A percentile compares a stretch with the other conserved stretches of the same genome.
These are phyloP conservation scores for Talaromyces nanjingensis DNA, from an alignment of 495 filamentous ascomycete species.

Conservation along the genomic window DNA sequence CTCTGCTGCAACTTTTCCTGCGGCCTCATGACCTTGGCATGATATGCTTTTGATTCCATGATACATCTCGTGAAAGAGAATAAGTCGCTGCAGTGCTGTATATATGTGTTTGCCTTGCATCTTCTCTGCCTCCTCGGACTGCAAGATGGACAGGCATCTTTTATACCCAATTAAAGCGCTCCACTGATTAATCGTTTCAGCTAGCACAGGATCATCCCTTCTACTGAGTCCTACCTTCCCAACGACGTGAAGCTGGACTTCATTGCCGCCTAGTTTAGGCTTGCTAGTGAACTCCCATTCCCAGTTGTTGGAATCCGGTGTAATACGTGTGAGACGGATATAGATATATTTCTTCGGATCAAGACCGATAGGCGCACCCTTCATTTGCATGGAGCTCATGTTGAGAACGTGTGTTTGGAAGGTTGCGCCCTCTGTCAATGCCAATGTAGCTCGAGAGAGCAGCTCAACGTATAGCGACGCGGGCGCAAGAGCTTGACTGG, in stretches of 20 bases:
- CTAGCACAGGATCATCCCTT: slow-evolving; percentile 16
- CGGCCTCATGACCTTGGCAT: slow-evolving; percentile 18
- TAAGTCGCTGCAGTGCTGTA: slow-evolving; percentile 1
- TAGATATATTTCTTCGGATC: slow-evolving; percentile 6
- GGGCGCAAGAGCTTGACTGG: slow-evolving; percentile 27
- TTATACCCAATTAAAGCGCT: slow-evolving; percentile 32
- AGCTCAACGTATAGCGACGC: slow-evolving; percentile 39
- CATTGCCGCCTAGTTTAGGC: not conserved
- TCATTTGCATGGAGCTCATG: slow-evolving; percentile 9
- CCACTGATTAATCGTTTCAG: slow-evolving; percentile 33
- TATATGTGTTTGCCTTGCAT: slow-evolving; percentile 9
- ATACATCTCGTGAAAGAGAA: slow-evolving; percentile 8
- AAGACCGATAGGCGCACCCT: slow-evolving; percentile 5
- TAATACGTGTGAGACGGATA: slow-evolving; percentile 2
- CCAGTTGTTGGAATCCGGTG: not conserved
- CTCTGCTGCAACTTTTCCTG: slow-evolving; percentile 18
- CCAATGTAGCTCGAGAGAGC: slow-evolving; percentile 10
- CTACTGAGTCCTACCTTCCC: slow-evolving; percentile 25
- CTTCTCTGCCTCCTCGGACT: slow-evolving; percentile 3
- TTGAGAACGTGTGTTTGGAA: slow-evolving; percentile 6
- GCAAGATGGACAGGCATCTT: slow-evolving; percentile 12
- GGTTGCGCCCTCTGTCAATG: not conserved
- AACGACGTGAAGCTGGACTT: slow-evolving; percentile 18
- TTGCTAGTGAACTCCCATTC: slow-evolving; percentile 4
- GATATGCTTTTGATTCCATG: slow-evolving; percentile 8